Base-by-base conservation (phyloP, 106 monocot genomes). In the Dioscorea zingiberensis region DNA sequence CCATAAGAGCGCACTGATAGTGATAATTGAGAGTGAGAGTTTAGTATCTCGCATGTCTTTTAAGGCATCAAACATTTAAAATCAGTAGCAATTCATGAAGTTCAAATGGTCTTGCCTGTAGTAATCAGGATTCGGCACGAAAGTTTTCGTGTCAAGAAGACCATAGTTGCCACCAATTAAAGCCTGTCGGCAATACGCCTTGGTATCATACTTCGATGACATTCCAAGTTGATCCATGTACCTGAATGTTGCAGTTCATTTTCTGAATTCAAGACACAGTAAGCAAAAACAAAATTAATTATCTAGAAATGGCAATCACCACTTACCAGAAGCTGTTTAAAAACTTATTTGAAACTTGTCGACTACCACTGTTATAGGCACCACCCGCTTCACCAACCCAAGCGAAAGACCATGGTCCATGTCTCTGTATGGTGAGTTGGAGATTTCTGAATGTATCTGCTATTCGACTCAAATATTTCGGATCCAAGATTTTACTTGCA, bases 361-460 rank as follows among this genome's bases (percentile, higher is more conserved):
- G 74, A 19, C 93, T 85, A 24, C 98, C 98, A 72, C 89, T 93
- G 66, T 93, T 93, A 77, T 80, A 87, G 38, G 81, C 86, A 69
- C 98, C 98, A 48, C 98, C 98, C 18, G 93, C 79, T 80, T 98
- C 98, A 69, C 98, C 76, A 54, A 98, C 82, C 98, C 98, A 98
- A 67, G 89, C 81, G 65, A 89, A 86, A 68, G 92, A 58, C 98
- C 98, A 98, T 32, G 89, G 84, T 64, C 93, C 98, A 70, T 86
- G 80, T 60, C 80, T 79, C 48, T 80, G 30, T 58, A 93, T 25
- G 4, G 84, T 80, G 9, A 80, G 74, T 48, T 89, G 63, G 56
- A 98, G 64, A 38, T 77, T 58, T 70, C 82, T 84, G 78, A 77
- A 93, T 29, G 82, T 93, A 45, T 87, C 64, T 19, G 72, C 77